phyloP scores from a whole-genome alignment of 164 flowering plant species.

The Sextonia rubra region DNA sequence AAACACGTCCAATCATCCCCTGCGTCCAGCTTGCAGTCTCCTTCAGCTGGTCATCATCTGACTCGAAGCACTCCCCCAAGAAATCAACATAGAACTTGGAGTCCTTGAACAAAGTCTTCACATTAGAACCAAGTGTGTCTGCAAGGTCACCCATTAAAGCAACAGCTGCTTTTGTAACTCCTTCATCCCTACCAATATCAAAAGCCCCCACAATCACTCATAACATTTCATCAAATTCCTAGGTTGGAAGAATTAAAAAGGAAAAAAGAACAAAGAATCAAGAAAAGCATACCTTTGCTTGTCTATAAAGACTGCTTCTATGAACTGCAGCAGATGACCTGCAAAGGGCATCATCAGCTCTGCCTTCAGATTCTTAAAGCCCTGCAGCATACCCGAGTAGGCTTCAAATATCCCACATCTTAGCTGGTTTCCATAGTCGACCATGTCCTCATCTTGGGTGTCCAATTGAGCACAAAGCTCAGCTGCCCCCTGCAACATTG shows the following conservation, averaged over 20 bases:
- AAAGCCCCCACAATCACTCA: neutral
- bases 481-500: slow-evolving; percentile 72
- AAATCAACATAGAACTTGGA: slow-evolving; percentile 38
- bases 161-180: slow-evolving; percentile 73
- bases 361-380: slow-evolving; percentile 64
- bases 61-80: slow-evolving; percentile 60
- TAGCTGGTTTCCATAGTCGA: slow-evolving; percentile 78
- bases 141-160: slow-evolving; percentile 85
- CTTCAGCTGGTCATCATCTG: slow-evolving; percentile 74
- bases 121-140: slow-evolving; percentile 66
- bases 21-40: slow-evolving; percentile 80
- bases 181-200: slow-evolving; percentile 53
- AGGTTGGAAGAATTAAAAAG: neutral
- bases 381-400: slow-evolving; percentile 84
- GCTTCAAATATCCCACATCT: slow-evolving; percentile 83
- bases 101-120: slow-evolving; percentile 42
- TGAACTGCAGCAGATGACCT: slow-evolving; percentile 62
- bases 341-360: slow-evolving; percentile 78
- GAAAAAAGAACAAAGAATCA: neutral
- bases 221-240: neutral
- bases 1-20: slow-evolving; percentile 61
- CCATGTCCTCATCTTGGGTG: slow-evolving; percentile 60
- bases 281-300: slow-evolving; percentile 41
- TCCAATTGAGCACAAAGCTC: slow-evolving; percentile 64
- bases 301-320: slow-evolving; percentile 57